Percentiles rank a stretch among this genome's conserved stretches.
phyloP scores from a whole-genome alignment of 1,284 basidiomycete species.

The Fomitopsis pinicola region DNA sequence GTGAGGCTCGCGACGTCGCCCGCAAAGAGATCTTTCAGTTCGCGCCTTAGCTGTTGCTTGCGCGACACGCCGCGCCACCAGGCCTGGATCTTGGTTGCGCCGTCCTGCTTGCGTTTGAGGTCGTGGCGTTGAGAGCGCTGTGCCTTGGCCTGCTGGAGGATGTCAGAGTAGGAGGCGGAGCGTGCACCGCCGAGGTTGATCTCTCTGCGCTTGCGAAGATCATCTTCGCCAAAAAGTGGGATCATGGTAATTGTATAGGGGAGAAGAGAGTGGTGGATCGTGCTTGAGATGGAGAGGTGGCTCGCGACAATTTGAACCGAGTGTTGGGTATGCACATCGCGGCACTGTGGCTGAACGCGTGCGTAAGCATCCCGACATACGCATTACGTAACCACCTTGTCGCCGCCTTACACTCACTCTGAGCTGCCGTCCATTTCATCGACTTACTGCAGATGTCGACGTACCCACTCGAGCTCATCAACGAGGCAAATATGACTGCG shows the following conservation, averaged over 20 bases:
- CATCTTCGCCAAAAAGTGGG: slow-evolving; percentile 42
- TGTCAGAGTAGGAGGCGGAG: slow-evolving; percentile 44
- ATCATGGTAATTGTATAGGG: slow-evolving; percentile 6
- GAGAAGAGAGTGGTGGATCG: not conserved
- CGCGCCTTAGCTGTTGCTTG: slow-evolving; percentile 33
- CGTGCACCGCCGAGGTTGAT: slow-evolving; percentile 77
- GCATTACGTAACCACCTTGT: too few relatives aligned
- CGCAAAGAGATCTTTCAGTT: slow-evolving; percentile 44
- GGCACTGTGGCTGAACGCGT: not conserved
- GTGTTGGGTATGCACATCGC: too few relatives aligned
- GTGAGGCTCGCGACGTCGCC: slow-evolving; percentile 44
- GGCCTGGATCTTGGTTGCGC: slow-evolving; percentile 59
- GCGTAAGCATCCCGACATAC: too few relatives aligned
- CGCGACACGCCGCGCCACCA: slow-evolving; percentile 57
- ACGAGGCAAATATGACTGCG: too few relatives aligned
- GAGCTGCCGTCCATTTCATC: too few relatives aligned
- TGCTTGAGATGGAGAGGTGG: not conserved
- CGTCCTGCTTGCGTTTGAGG: slow-evolving; percentile 49
- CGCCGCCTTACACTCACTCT: too few relatives aligned
- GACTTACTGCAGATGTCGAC: too few relatives aligned
- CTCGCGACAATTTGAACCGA: not conserved
- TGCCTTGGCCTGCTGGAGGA: slow-evolving; percentile 59
- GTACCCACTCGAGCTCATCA: too few relatives aligned
- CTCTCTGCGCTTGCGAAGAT: slow-evolving; percentile 42
- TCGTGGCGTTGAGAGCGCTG: slow-evolving; percentile 55